Evolutionary conservation across 345 rosid species (phyloP).

Genomic region (Leavenworthia alabamica): DNA sequence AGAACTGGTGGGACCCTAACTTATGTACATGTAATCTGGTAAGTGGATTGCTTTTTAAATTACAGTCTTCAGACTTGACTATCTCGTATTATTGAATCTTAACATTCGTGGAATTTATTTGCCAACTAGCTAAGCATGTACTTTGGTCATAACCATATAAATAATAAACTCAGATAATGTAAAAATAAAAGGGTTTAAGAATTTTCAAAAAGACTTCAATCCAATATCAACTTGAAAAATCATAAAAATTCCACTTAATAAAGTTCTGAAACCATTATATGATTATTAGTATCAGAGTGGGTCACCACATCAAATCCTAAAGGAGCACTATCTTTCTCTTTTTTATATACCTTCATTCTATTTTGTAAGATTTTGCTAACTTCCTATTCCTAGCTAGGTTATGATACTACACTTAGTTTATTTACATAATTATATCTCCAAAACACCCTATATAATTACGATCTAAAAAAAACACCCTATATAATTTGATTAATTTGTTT

Average conservation of each 20-base stretch:
- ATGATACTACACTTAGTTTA: background rate
- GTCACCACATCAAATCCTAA: slow-evolving; percentile 36
- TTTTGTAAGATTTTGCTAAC: slow-evolving; percentile 5
- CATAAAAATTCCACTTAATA: slow-evolving; percentile 20
- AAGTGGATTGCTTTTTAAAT: too few species aligned
- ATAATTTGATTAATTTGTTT: background rate
- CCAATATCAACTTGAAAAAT: slow-evolving; percentile 9
- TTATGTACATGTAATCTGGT: background rate
- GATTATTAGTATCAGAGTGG: slow-evolving; percentile 33
- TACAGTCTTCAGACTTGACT: background rate
- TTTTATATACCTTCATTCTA: background rate
- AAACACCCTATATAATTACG: too few species aligned
- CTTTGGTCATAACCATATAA: background rate
- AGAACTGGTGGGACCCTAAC: background rate
- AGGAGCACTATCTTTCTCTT: slow-evolving; percentile 7
- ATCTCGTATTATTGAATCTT: background rate
- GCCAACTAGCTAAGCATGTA: background rate
- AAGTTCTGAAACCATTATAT: slow-evolving; percentile 21
- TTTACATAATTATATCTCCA: background rate
- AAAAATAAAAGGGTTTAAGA: background rate
- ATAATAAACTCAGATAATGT: background rate
- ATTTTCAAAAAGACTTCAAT: slow-evolving; percentile 5
- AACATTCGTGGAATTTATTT: background rate
- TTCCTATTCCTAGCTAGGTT: too few species aligned
- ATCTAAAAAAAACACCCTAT: background rate